Evolutionary conservation across 1,284 basidiomycete species (phyloP), one percentile per base, ranked within the genome.

Genomic region (Cutaneotrichosporon daszewskae): DNA sequence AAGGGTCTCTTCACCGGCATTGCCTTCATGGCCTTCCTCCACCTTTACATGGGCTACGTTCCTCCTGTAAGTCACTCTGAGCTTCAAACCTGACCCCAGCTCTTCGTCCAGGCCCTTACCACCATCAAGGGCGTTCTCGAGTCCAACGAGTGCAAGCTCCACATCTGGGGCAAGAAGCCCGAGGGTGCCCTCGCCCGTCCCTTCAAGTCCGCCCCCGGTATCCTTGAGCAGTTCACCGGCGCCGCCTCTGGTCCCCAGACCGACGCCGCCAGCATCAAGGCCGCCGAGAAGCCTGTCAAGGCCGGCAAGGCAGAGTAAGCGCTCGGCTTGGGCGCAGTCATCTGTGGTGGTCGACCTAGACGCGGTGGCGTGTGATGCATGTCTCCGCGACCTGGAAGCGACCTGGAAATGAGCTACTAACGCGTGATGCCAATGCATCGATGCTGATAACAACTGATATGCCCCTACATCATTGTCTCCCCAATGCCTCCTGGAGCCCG

Each of bases 271-370:
- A 76, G 84, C 38, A 84, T 91, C 64, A 80, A 87, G 55, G 84
- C 84, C 60, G 89, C 88, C 27, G 89, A 94, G 74, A 89, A 90
- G 76, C 67, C 70, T 29, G 77, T n/a, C n/a, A n/a, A n/a, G n/a
- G 79, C 33, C 45, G 72, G 75, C 39, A 87, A 88, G 77, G 22
- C 46, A 31, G 52, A 61, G 45, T 61, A 61, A 46, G n/a, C 39
- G 24, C 16, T 26, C 9, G 25, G 25, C 13, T 26, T 13, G 25
- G 25, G 13, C 25, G 25, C 25, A 26, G 25, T 13, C 9, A 8
- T 26, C 25, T 26, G 25, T 13, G 13, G 25, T 8, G 9, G 9
- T 26, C 25, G 25, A 9, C 13, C 25, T 8, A 13, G 25, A 8
- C 25, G 25, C 9, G 13, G 25, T 13, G 25, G 9, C 25, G 25